These are phyloP conservation scores for slime mould (Dictyostelium discoideum) DNA, from an alignment of 78 protist species.

Conservation along the genomic window DNA sequence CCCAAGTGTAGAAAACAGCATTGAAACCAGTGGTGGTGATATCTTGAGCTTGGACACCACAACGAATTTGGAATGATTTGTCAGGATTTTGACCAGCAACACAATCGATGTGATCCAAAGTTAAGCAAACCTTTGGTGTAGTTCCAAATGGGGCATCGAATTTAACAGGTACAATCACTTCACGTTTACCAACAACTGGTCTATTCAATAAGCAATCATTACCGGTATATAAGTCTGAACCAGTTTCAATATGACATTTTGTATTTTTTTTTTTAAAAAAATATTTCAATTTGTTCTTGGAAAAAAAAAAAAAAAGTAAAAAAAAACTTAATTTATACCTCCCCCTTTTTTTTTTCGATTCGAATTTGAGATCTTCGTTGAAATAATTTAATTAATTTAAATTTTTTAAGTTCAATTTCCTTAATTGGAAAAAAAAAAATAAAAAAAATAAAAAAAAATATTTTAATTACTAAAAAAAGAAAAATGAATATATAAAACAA, in stretches of 20 bases:
- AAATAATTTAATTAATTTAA: no score
- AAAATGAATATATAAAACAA: no score
- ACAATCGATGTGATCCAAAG: neutral
- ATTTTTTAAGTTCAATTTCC: no score
- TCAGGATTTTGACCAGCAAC: neutral
- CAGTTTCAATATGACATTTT: neutral
- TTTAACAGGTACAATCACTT: neutral
- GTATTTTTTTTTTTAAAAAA: no score
- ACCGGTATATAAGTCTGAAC: neutral
- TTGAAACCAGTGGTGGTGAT: constrained; percentile 16
- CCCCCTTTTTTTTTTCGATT: no score
- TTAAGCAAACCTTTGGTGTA: neutral
- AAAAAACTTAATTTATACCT: no score
- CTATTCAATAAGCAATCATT: neutral
- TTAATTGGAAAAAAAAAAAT: no score
- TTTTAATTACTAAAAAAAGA: no score
- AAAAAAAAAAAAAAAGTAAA: no score
- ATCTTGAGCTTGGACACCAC: neutral
- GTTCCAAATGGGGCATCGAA: neutral
- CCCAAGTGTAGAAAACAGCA: constrained; percentile 25
- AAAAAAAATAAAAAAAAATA: no score
- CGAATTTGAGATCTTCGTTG: no score
- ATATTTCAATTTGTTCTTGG: no score
- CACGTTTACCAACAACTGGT: neutral
- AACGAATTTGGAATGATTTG: neutral